Evolutionary conservation across 257 asterid genomes (phyloP).

Genomic region (Rhazya stricta): DNA sequence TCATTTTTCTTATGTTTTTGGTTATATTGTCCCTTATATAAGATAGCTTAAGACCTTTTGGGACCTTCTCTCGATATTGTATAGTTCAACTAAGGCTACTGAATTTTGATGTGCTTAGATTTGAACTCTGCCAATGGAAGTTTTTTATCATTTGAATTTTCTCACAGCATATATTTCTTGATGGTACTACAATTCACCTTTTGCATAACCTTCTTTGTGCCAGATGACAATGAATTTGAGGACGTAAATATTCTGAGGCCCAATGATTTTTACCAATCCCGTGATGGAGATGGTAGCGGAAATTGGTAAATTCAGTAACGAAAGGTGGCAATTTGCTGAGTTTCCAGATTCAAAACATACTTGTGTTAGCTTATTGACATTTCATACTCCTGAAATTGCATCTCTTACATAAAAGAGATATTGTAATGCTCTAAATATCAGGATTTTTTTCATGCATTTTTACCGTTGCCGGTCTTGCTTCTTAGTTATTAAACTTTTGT

Average conservation of each 20-base stretch:
- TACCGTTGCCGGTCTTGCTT: neutral
- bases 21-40: too few relatives aligned
- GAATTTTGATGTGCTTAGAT: neutral
- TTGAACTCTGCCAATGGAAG: neutral
- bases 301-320: conserved; percentile 28
- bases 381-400: neutral
- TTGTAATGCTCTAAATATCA: neutral
- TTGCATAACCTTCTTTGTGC: conserved; percentile 5
- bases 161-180: neutral
- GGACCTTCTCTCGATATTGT: neutral
- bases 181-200: neutral
- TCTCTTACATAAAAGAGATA: neutral
- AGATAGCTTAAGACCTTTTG: neutral
- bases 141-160: neutral
- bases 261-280: conserved; percentile 43
- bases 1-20: too few relatives aligned
- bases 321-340: neutral
- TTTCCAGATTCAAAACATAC: neutral
- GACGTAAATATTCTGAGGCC: conserved; percentile 57
- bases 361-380: neutral
- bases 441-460: neutral
- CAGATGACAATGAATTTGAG: conserved; percentile 70
- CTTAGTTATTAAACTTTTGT: neutral
- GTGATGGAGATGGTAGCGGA: conserved; percentile 46
- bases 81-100: neutral